Conservation (phyloP, 768 basidiomycete species). For the Boletus eberwhitei region DNA sequence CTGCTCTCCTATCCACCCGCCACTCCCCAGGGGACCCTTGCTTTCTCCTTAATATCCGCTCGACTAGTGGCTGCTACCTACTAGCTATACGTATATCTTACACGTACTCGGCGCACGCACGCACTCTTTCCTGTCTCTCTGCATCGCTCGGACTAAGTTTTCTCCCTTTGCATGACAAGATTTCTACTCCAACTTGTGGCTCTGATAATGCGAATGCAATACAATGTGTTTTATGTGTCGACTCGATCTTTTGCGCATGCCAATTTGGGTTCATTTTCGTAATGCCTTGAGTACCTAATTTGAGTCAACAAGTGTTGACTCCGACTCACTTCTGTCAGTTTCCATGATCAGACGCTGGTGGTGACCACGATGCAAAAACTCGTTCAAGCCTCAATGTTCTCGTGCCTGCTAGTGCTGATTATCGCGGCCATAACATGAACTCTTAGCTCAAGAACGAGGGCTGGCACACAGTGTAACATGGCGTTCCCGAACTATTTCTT, state of each 20-base stretch:
- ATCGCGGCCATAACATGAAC: not conserved
- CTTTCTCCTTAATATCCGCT: not conserved
- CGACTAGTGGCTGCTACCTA: not conserved
- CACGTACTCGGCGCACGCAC: not conserved
- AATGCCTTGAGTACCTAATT: no score
- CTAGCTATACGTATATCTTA: not conserved
- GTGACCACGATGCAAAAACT: no score
- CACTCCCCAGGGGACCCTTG: not conserved
- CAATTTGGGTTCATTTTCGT: no score
- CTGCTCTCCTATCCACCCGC: not conserved
- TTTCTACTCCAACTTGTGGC: not conserved
- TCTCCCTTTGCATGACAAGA: not conserved
- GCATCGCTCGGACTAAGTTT: conserved; percentile 2
- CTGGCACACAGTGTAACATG: not conserved
- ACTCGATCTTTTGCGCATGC: not conserved
- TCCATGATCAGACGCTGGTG: no score
- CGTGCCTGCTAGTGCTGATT: not conserved
- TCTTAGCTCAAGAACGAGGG: not conserved
- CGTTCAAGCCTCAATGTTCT: not conserved
- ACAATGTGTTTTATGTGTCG: conserved; percentile 3
- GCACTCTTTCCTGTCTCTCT: not conserved
- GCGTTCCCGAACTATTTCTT: not conserved
- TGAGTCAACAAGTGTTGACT: no score
- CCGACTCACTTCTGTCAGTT: not conserved
- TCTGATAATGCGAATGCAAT: conserved; percentile 5